Evolutionary conservation across 75 land plant genomes (phyloP), one percentile per base, ranked within the genome.

Genomic region (Ceratopteris richardii): DNA sequence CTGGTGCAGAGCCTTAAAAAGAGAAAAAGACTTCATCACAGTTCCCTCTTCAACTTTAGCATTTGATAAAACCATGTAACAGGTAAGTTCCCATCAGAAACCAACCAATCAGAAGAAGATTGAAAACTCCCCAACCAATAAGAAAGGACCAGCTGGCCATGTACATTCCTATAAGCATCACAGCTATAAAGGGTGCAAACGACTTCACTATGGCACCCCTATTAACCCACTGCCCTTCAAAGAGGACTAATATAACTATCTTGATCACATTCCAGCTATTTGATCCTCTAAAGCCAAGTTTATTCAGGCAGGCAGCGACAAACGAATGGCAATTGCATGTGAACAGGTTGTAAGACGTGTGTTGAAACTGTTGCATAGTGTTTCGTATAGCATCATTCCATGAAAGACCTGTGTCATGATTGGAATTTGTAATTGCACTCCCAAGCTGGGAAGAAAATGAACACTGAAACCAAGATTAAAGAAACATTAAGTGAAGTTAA

Each of bases 241-340:
- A 51, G 44, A 87, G 74, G 13, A 80, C 80, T 7, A 88, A 61
- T 4, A 63, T 44, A 0, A 79, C 81, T 28, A 83, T 64, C 42
- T 76, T 82, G 47, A 92, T 63, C 43, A 92, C 70, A 51, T 92
- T 92, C 97, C 97, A 92, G 1, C 67, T 53, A 17, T 68, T 56
- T 18, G 64, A 57, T 1, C 74, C 77, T 41, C 51, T 23, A 56
- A 82, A 84, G 16, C 69, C 66, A 48, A 84, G 50, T 53, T 83
- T 58, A 67, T 92, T 92, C 40, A 92, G 65, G 70, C 75, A 79
- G 61, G 73, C 80, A 19, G 89, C 92, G 11, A 88, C 94, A 60
- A 84, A 92, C 0, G 94, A 92, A 62, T 92, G 97, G 52, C 94
- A 92, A 54, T 92, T 92, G 76, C 97, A 92, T 0, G 94, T 82